Percentiles rank a stretch among this genome's conserved stretches.
These are phyloP conservation scores for Withania somnifera DNA, from an alignment of 305 asterid species.

Conservation along the genomic window DNA sequence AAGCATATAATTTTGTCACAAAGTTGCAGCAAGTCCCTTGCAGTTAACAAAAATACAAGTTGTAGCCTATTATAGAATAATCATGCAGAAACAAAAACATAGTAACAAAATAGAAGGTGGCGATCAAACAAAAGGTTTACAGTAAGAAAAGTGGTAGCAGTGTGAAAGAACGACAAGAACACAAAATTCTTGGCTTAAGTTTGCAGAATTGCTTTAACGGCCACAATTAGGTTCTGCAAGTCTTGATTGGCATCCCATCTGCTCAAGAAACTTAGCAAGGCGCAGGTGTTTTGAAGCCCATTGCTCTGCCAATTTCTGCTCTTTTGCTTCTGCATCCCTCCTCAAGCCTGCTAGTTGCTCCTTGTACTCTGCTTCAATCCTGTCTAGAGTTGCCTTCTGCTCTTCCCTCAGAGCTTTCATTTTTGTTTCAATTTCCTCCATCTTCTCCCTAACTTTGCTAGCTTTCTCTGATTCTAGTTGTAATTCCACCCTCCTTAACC, in stretches of 20 bases:
- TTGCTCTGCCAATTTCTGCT: constrained; percentile 79
- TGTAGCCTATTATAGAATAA: neutral
- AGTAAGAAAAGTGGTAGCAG: neutral
- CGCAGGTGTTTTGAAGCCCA: constrained; percentile 73
- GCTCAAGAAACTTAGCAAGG: constrained; percentile 56
- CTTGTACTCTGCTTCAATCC: constrained; percentile 63
- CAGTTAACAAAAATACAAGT: neutral
- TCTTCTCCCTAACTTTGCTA: constrained; percentile 51
- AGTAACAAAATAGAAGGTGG: neutral
- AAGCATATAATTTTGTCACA: neutral
- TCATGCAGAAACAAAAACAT: neutral
- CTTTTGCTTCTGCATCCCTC: constrained; percentile 77
- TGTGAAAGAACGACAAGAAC: neutral
- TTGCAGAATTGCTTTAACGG: neutral
- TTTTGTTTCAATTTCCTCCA: constrained; percentile 71
- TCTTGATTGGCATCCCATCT: constrained; percentile 46
- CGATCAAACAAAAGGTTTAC: neutral
- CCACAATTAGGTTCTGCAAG: constrained; percentile 29
- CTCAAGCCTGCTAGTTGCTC: constrained; percentile 70
- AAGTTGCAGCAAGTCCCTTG: neutral
- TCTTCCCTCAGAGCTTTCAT: constrained; percentile 67
- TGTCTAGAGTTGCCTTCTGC: constrained; percentile 44
- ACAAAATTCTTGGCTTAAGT: neutral
- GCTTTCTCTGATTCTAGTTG: constrained; percentile 88
- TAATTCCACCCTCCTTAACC: constrained; percentile 45